Evolutionary conservation across 257 asterid genomes (phyloP).

Genomic region (Lavandula angustifolia): DNA sequence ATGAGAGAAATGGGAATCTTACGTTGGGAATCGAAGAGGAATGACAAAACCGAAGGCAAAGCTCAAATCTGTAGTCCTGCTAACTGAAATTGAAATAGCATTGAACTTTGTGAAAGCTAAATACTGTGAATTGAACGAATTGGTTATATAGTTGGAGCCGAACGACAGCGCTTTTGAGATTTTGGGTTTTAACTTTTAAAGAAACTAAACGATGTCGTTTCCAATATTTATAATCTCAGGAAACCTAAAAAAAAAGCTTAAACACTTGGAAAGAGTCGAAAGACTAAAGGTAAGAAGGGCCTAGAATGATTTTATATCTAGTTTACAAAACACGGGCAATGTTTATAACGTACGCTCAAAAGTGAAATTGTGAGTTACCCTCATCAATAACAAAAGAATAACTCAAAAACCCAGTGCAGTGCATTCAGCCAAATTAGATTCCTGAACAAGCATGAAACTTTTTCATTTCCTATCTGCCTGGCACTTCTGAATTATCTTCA

Average conservation of each 20-base stretch:
- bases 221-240: not conserved
- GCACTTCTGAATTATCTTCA: not conserved
- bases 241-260: too few relatives aligned
- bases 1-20: constrained; percentile 17
- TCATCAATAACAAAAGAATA: too few relatives aligned
- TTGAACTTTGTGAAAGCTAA: not conserved
- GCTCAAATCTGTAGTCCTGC: constrained; percentile 34
- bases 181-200: not conserved
- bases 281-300: too few relatives aligned
- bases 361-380: too few relatives aligned
- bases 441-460: too few relatives aligned
- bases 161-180: constrained; percentile 12
- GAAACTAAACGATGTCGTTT: constrained; percentile 5
- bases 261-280: too few relatives aligned
- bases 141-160: not conserved
- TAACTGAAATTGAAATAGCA: constrained; percentile 6
- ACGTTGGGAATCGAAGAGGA: constrained; percentile 32
- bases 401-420: too few relatives aligned
- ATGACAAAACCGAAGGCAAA: constrained; percentile 27
- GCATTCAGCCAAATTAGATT: too few relatives aligned
- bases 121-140: not conserved
- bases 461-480: too few relatives aligned
- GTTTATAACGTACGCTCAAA: too few relatives aligned
- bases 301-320: too few relatives aligned
- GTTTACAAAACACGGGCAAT: too few relatives aligned